A percentile compares a stretch with the other conserved stretches of the same genome.
phyloP scores from a whole-genome alignment of 139 green algal species.

The Chlorella ohadii region DNA sequence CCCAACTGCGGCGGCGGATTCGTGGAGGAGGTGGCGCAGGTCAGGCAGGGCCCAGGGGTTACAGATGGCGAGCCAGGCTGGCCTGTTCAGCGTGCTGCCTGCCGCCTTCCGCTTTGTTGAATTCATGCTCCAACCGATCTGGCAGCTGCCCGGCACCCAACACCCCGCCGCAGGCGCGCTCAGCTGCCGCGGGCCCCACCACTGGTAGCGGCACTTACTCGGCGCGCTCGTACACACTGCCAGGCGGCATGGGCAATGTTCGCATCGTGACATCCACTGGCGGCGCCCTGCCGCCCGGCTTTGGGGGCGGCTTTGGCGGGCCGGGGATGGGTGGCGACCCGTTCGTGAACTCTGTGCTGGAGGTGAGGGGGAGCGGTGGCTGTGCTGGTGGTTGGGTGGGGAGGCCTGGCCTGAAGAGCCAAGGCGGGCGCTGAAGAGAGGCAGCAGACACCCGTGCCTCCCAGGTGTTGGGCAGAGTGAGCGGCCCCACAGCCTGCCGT shows the following conservation, averaged over 20 bases:
- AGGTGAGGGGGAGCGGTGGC: background rate
- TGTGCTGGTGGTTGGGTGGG: no score
- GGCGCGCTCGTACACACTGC: slow-evolving; percentile 8
- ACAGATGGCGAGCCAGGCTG: no score
- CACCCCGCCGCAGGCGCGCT: background rate
- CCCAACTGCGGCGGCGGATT: slow-evolving; percentile 31
- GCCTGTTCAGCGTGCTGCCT: no score
- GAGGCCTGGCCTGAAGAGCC: no score
- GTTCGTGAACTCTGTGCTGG: background rate
- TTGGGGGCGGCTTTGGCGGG: background rate
- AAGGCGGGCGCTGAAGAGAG: no score
- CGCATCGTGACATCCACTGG: background rate
- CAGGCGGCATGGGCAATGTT: background rate
- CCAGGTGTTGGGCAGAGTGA: no score
- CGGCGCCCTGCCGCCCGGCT: background rate
- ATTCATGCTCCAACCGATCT: no score
- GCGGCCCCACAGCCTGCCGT: no score
- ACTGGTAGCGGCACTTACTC: background rate
- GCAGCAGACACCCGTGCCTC: no score
- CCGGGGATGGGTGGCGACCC: background rate
- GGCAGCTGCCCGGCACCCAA: background rate
- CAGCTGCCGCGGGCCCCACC: background rate
- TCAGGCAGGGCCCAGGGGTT: no score
- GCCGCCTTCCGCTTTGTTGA: no score
- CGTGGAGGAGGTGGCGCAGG: slow-evolving; percentile 24